phyloP scores from a whole-genome alignment of 1,284 basidiomycete species.

The Ustilago bromivora region DNA sequence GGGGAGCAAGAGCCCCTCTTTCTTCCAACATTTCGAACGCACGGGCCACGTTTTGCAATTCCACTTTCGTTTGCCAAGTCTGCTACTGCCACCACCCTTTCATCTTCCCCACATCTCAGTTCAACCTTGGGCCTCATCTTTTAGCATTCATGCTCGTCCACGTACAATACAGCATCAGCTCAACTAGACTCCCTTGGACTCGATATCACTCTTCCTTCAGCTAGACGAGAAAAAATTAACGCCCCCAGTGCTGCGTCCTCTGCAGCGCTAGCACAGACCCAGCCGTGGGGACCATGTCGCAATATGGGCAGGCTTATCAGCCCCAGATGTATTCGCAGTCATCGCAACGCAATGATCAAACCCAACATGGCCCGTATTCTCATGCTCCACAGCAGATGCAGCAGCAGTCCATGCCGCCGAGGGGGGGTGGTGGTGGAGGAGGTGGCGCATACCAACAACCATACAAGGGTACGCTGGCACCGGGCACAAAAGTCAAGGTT shows the following conservation, averaged over 20 bases:
- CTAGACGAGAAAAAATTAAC: not conserved
- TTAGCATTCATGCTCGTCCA: not conserved
- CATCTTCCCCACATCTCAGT: not conserved
- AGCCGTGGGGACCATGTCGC: slow-evolving; percentile 34
- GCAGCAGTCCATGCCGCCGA: slow-evolving; percentile 21
- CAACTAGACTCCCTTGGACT: not conserved
- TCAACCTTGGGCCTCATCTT: not conserved
- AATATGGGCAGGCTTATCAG: slow-evolving; percentile 37
- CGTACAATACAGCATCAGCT: not conserved
- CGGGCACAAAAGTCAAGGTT: slow-evolving; percentile 88
- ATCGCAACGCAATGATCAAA: slow-evolving; percentile 9
- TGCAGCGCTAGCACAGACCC: slow-evolving; percentile 9
- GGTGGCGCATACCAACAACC: slow-evolving; percentile 37
- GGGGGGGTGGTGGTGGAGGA: not conserved
- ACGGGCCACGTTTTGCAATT: slow-evolving; percentile 1
- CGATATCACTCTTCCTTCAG: not conserved
- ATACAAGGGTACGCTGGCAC: slow-evolving; percentile 63
- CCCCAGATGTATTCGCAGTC: slow-evolving; percentile 23
- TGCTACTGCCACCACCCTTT: slow-evolving; percentile 1
- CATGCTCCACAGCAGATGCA: slow-evolving; percentile 34
- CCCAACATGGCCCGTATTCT: slow-evolving; percentile 23
- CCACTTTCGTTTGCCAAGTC: not conserved
- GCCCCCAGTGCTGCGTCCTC: not conserved
- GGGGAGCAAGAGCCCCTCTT: slow-evolving; percentile 4
- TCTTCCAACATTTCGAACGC: not conserved